Evolutionary conservation across 495 filamentous ascomycete species (phyloP).

Genomic region (Xylaria telfairii): DNA sequence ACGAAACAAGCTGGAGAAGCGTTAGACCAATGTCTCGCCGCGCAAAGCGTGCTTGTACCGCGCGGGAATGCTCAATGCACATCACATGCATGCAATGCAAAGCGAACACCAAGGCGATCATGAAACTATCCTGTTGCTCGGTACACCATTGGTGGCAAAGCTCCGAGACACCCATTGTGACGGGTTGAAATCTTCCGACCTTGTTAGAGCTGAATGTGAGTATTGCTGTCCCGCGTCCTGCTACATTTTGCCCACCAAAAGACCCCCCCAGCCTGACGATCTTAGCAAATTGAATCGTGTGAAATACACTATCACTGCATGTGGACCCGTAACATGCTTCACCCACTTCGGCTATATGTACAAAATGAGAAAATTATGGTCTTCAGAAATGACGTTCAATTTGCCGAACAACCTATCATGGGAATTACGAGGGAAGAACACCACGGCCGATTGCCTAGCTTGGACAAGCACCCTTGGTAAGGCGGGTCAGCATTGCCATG

Average conservation of each 20-base stretch:
- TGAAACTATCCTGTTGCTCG: conserved; percentile 16
- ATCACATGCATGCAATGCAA: conserved; percentile 24
- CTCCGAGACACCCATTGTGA: conserved; percentile 21
- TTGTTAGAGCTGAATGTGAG: background rate
- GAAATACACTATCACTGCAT: background rate
- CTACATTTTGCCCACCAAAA: conserved; percentile 6
- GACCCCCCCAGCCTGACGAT: background rate
- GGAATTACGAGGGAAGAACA: conserved; percentile 29
- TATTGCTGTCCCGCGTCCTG: background rate
- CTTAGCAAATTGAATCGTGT: conserved; percentile 10
- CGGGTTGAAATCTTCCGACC: background rate
- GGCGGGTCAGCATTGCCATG: background rate
- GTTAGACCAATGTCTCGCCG: conserved; percentile 21
- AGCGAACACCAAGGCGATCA: background rate
- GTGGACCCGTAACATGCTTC: conserved; percentile 5
- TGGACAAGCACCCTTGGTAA: background rate
- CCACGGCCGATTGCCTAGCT: conserved; percentile 12
- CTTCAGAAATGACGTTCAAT: conserved; percentile 38
- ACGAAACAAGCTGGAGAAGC: conserved; percentile 12
- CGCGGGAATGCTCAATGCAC: conserved; percentile 18
- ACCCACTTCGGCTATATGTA: conserved; percentile 19
- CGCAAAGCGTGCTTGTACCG: conserved; percentile 5
- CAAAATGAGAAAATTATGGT: conserved; percentile 25
- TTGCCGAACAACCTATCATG: conserved; percentile 37
- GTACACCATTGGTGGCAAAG: conserved; percentile 8